Conservation (phyloP, 2,329 filamentous ascomycete species). For the Periconia macrospinosa region DNA sequence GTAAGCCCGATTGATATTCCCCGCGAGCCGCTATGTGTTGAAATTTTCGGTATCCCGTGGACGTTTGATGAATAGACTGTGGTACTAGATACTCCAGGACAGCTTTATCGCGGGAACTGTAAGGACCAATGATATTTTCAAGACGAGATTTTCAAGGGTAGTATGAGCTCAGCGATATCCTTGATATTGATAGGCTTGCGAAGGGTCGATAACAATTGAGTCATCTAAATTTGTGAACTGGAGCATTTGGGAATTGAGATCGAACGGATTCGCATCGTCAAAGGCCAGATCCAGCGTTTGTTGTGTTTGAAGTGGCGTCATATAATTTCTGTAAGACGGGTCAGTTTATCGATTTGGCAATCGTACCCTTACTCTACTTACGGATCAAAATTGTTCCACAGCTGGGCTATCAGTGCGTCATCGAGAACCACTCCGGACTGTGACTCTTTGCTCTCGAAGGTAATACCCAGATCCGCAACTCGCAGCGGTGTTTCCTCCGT, state of each 20-base stretch:
- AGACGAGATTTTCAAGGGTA: too few relatives aligned
- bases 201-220: slow-evolving; percentile 30
- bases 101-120: too few relatives aligned
- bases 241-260: slow-evolving; percentile 32
- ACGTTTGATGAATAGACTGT: too few relatives aligned
- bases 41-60: too few relatives aligned
- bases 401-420: slow-evolving; percentile 31
- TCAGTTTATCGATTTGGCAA: background rate
- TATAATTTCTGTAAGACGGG: slow-evolving; percentile 21
- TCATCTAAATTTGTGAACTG: slow-evolving; percentile 36
- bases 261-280: slow-evolving; percentile 34
- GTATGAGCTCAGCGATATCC: slow-evolving; percentile 11
- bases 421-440: slow-evolving; percentile 23
- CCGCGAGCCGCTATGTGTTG: too few relatives aligned
- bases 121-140: too few relatives aligned
- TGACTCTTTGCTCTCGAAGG: slow-evolving; percentile 7
- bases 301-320: slow-evolving; percentile 38
- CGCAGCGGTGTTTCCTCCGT: slow-evolving; percentile 36
- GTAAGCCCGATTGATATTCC: too few relatives aligned
- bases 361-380: slow-evolving; percentile 15
- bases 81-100: too few relatives aligned
- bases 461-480: slow-evolving; percentile 33
- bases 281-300: slow-evolving; percentile 36
- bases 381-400: slow-evolving; percentile 38
- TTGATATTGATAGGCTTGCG: slow-evolving; percentile 20